Evolutionary conservation across 441 rosid species (phyloP).

Genomic region (Melastoma candidum): DNA sequence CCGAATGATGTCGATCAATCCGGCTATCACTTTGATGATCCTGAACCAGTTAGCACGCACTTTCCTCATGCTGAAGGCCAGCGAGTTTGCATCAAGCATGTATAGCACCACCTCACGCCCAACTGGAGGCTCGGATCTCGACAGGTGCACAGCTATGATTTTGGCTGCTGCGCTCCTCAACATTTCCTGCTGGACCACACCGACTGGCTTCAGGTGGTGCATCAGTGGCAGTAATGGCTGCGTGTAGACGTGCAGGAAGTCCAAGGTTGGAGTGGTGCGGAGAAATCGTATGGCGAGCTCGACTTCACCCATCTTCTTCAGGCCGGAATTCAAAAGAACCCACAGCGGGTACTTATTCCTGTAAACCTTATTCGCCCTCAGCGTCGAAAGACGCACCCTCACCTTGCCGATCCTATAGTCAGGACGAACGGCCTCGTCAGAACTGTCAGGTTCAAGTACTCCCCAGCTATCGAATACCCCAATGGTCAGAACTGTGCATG

Average conservation of each 20-base stretch:
- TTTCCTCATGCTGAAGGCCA: constrained; percentile 47
- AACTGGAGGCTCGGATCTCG: constrained; percentile 52
- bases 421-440: constrained; percentile 33
- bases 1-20: constrained; percentile 32
- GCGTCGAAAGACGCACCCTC: constrained; percentile 45
- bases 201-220: constrained; percentile 51
- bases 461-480: constrained; percentile 58
- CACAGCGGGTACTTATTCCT: constrained; percentile 38
- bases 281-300: constrained; percentile 51
- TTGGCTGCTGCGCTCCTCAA: constrained; percentile 31
- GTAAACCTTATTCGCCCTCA: constrained; percentile 44
- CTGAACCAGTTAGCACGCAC: constrained; percentile 50
- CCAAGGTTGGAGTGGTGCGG: constrained; percentile 37
- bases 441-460: constrained; percentile 27
- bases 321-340: constrained; percentile 32
- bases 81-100: constrained; percentile 51
- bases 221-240: constrained; percentile 49
- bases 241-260: constrained; percentile 49
- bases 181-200: constrained; percentile 34
- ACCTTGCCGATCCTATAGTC: constrained; percentile 50
- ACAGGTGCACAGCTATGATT: constrained; percentile 36
- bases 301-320: constrained; percentile 48
- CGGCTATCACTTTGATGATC: constrained; percentile 37
- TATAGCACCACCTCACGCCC: constrained; percentile 39
- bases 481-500: constrained; percentile 45